Conservation (phyloP, 768 basidiomycete species). For the Suillus subluteus region DNA sequence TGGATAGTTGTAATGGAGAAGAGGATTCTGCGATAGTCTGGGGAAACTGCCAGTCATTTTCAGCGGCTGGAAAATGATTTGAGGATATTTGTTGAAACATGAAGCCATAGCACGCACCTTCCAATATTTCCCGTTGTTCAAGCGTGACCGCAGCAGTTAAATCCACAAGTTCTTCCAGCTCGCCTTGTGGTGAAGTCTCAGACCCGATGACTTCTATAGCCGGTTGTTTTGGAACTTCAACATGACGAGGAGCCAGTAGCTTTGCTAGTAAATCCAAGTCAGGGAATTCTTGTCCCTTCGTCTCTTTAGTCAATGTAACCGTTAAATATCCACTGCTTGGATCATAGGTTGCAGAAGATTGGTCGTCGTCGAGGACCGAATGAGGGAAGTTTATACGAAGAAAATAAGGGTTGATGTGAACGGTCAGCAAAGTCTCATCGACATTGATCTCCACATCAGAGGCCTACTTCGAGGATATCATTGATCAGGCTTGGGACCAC, state of each 20-base stretch:
- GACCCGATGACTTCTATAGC: constrained; percentile 63
- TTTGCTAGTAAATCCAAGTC: constrained; percentile 82
- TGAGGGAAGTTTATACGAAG: constrained; percentile 79
- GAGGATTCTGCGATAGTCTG: constrained; percentile 56
- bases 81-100: constrained; percentile 9
- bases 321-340: constrained; percentile 78
- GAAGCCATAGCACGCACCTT: constrained; percentile 44
- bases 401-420: constrained; percentile 86
- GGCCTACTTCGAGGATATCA: constrained; percentile 52
- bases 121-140: constrained; percentile 54
- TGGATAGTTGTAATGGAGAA: constrained; percentile 41
- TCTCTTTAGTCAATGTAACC: constrained; percentile 71
- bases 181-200: constrained; percentile 27
- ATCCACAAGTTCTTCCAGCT: constrained; percentile 45
- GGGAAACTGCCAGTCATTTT: constrained; percentile 79
- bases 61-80: constrained; percentile 52
- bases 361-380: constrained; percentile 62
- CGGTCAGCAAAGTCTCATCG: constrained; percentile 67
- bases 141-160: constrained; percentile 51
- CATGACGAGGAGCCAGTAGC: constrained; percentile 67
- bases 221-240: constrained; percentile 36
- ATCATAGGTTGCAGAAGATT: constrained; percentile 74
- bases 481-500: constrained; percentile 6
- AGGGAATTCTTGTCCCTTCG: constrained; percentile 65
- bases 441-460: constrained; percentile 81